phyloP scores from a whole-genome alignment of 345 rosid genomes.

The Pugionium dolabratum region DNA sequence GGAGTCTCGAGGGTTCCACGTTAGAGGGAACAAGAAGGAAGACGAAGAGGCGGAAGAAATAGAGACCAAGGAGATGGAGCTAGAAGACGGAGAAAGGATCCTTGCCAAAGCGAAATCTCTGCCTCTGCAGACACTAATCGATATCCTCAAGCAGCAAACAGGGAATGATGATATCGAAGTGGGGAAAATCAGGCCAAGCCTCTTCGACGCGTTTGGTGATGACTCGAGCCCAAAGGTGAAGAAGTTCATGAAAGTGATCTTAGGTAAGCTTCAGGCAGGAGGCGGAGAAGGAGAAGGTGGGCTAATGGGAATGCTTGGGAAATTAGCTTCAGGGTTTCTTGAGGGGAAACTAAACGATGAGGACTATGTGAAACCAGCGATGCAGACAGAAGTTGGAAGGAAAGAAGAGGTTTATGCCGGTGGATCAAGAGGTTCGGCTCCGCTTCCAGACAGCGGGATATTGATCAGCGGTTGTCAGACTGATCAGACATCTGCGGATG shows the following conservation, averaged over 20 bases:
- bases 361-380: slow-evolving; percentile 67
- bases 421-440: slow-evolving; percentile 47
- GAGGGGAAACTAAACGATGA: slow-evolving; percentile 77
- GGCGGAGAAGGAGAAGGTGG: slow-evolving; percentile 58
- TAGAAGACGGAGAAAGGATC: slow-evolving; percentile 50
- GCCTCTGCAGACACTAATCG: slow-evolving; percentile 24
- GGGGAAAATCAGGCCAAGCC: slow-evolving; percentile 30
- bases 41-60: slow-evolving; percentile 45
- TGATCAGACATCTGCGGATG: slow-evolving; percentile 95
- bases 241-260: slow-evolving; percentile 71
- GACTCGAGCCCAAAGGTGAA: slow-evolving; percentile 62
- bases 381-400: slow-evolving; percentile 64
- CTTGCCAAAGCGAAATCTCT: slow-evolving; percentile 31
- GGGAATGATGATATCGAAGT: slow-evolving; percentile 28
- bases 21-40: slow-evolving; percentile 45
- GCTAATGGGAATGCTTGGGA: slow-evolving; percentile 81
- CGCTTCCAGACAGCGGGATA: slow-evolving; percentile 74
- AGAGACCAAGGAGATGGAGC: slow-evolving; percentile 46
- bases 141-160: slow-evolving; percentile 27
- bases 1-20: slow-evolving; percentile 72
- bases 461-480: slow-evolving; percentile 92
- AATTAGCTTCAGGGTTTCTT: slow-evolving; percentile 80
- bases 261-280: slow-evolving; percentile 57
- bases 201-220: slow-evolving; percentile 32
- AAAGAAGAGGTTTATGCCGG: slow-evolving; percentile 88